Percentiles rank a stretch among this genome's conserved stretches.
These are phyloP conservation scores for Hebeloma cylindrosporum DNA, from an alignment of 768 basidiomycete genomes.

Conservation along the genomic window DNA sequence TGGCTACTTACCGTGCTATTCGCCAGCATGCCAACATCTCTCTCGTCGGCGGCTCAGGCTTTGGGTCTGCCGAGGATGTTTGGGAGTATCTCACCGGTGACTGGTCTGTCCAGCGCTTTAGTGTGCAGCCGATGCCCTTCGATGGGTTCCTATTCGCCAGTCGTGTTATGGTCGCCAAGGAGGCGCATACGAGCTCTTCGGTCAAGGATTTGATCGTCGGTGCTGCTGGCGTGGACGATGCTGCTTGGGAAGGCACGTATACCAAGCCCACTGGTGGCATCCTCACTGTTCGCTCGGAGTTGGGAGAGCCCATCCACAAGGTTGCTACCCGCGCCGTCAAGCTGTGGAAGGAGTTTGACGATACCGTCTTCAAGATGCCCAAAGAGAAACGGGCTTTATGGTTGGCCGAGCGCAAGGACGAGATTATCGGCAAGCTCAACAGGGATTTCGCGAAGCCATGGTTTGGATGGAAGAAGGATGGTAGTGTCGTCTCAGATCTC, in stretches of 20 bases:
- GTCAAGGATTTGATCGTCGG: slow-evolving; percentile 98
- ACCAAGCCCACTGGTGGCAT: slow-evolving; percentile 92
- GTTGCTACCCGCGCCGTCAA: slow-evolving; percentile 96
- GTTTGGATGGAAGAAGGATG: slow-evolving; percentile 98
- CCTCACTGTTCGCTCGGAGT: slow-evolving; percentile 94
- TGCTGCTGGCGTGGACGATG: slow-evolving; percentile 88
- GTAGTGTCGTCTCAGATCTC: slow-evolving; percentile 77
- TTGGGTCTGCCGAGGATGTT: slow-evolving; percentile 91
- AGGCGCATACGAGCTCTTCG: slow-evolving; percentile 90
- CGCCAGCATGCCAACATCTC: slow-evolving; percentile 86
- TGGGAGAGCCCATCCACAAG: slow-evolving; percentile 99
- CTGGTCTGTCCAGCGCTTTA: slow-evolving; percentile 83
- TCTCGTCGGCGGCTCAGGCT: slow-evolving; percentile 93
- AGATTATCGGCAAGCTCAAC: slow-evolving; percentile 91
- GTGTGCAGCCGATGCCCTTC: slow-evolving; percentile 94
- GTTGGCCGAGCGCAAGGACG: slow-evolving; percentile 83
- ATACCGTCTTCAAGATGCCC: slow-evolving; percentile 91
- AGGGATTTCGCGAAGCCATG: slow-evolving; percentile 94
- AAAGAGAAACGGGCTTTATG: slow-evolving; percentile 93
- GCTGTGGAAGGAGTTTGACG: slow-evolving; percentile 98
- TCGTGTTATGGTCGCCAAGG: slow-evolving; percentile 98
- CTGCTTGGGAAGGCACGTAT: slow-evolving; percentile 94
- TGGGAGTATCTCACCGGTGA: slow-evolving; percentile 98
- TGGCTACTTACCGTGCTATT: slow-evolving; percentile 87
- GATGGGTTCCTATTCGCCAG: slow-evolving; percentile 96